A percentile compares a stretch with the other conserved stretches of the same genome.
Evolutionary conservation across 495 filamentous ascomycete species (phyloP).

Genomic region (Aspergillus bertholletiae): DNA sequence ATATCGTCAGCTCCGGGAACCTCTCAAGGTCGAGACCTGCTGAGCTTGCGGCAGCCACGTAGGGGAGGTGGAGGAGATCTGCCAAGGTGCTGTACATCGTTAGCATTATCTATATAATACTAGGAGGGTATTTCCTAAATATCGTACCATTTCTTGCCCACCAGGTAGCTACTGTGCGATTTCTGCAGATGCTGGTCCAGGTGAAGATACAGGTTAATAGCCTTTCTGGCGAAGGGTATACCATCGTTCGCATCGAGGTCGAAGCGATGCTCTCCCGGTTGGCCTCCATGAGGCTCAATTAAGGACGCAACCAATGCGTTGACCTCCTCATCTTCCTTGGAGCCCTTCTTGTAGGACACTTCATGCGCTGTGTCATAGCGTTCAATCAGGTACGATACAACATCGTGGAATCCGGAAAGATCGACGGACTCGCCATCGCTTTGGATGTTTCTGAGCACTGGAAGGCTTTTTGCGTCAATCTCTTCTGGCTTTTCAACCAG

Average conservation of each 20-base stretch:
- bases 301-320: neutral
- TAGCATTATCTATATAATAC: neutral
- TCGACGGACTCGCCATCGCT: neutral
- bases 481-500: neutral
- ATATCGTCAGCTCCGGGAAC: slow-evolving; percentile 10
- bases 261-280: neutral
- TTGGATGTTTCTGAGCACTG: slow-evolving; percentile 3
- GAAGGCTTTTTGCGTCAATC: neutral
- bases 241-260: neutral
- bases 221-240: slow-evolving; percentile 2
- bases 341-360: slow-evolving; percentile 2
- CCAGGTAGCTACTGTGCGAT: neutral
- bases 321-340: slow-evolving; percentile 1
- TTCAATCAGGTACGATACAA: neutral
- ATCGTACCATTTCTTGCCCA: slow-evolving; percentile 8
- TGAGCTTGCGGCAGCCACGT: slow-evolving; percentile 1
- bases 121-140: neutral
- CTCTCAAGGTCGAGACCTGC: slow-evolving; percentile 7
- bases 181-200: slow-evolving; percentile 8
- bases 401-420: neutral
- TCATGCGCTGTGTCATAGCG: neutral
- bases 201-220: slow-evolving; percentile 4
- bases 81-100: slow-evolving; percentile 5
- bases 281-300: neutral
- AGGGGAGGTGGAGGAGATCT: slow-evolving; percentile 3